A percentile compares a stretch with the other conserved stretches of the same genome.
Conservation (phyloP, 2,329 filamentous ascomycete species). For the Penicillium digitatum region DNA sequence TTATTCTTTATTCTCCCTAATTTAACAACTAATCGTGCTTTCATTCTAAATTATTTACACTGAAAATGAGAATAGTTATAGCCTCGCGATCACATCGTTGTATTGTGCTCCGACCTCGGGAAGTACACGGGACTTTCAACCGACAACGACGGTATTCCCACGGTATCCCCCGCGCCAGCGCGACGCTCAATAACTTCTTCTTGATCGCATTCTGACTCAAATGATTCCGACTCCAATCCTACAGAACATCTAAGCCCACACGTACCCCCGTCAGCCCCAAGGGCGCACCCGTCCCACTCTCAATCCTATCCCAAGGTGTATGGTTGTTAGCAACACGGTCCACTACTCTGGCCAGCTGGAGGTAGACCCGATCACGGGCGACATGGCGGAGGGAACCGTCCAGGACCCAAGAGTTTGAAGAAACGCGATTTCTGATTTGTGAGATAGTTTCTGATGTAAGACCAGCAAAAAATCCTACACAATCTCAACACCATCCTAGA, state of each 20-base stretch:
- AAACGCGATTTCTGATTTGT: neutral
- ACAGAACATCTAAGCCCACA: constrained; percentile 10
- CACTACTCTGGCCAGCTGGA: constrained; percentile 64
- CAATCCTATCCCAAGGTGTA: constrained; percentile 54
- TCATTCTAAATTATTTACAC: too few relatives aligned
- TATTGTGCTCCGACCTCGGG: neutral
- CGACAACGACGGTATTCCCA: neutral
- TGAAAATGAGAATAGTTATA: too few relatives aligned
- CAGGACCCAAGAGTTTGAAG: constrained; percentile 50
- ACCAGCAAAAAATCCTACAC: constrained; percentile 46
- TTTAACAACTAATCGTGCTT: neutral
- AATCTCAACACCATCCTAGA: constrained; percentile 59
- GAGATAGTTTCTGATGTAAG: neutral
- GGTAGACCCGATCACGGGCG: constrained; percentile 50
- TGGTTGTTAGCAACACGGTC: constrained; percentile 59
- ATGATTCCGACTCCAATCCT: neutral
- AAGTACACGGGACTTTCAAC: neutral
- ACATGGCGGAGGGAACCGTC: constrained; percentile 54
- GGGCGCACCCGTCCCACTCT: constrained; percentile 50
- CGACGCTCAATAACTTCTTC: neutral
- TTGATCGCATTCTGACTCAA: neutral
- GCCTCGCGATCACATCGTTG: neutral
- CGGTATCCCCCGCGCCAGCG: neutral
- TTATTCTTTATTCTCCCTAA: neutral
- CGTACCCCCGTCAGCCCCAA: constrained; percentile 36